These are phyloP conservation scores for Arachnomyces sp. DNA, from an alignment of 2,329 filamentous ascomycete species.

Conservation along the genomic window DNA sequence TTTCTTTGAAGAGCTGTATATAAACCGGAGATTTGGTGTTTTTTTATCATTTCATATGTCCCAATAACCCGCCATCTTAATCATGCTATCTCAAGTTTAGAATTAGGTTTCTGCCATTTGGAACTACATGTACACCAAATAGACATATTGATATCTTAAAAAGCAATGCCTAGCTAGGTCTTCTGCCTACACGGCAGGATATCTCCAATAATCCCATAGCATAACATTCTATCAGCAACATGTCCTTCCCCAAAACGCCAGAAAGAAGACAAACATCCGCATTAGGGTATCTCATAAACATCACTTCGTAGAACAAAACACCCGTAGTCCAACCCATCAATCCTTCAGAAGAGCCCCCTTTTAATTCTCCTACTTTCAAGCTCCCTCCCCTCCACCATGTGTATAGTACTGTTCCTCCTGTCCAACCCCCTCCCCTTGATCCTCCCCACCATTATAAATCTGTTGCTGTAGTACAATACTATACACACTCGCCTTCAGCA, in stretches of 20 bases:
- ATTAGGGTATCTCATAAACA: background rate
- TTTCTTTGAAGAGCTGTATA: background rate
- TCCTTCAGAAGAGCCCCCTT: no score
- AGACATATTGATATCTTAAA: no score
- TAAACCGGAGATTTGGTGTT: background rate
- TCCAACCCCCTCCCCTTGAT: conserved; percentile 22
- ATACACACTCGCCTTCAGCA: conserved; percentile 97
- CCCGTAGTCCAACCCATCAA: conserved; percentile 11
- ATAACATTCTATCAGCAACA: no score
- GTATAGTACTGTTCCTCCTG: conserved; percentile 16
- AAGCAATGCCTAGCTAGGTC: no score
- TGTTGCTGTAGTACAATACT: conserved; percentile 98
- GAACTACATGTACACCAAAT: no score
- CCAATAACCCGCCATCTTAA: no score
- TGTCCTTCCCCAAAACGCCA: conserved; percentile 8
- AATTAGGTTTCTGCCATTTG: no score
- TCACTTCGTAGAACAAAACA: conserved; percentile 9
- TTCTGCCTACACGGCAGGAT: no score
- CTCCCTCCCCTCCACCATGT: conserved; percentile 14
- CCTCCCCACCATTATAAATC: conserved; percentile 54
- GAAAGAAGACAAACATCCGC: conserved; percentile 4
- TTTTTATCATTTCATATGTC: no score
- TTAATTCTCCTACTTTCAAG: conserved; percentile 13
- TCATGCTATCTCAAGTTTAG: no score
- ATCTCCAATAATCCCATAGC: no score